A percentile compares a stretch with the other conserved stretches of the same genome.
Evolutionary conservation across 1,139 yeast species (phyloP).

Genomic region (Suhomyces bokatorum): DNA sequence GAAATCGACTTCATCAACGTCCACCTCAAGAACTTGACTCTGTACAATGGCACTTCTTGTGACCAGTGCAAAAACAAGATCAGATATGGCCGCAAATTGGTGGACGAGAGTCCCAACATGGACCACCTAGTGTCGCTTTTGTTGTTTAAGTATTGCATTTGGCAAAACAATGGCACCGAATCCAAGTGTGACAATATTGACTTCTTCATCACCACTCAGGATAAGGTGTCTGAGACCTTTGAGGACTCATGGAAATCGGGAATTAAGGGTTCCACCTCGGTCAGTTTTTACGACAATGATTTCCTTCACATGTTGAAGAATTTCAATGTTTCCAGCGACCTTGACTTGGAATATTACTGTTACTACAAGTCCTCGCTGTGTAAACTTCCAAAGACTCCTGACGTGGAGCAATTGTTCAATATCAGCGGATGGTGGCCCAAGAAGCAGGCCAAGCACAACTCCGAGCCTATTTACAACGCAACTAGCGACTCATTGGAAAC

Average conservation of each 20-base stretch:
- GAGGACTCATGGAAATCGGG: constrained; percentile 27
- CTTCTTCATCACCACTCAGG: constrained; percentile 41
- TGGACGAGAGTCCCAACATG: constrained; percentile 33
- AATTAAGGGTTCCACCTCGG: constrained; percentile 24
- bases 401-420: constrained; percentile 28
- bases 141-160: constrained; percentile 38
- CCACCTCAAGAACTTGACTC: constrained; percentile 29
- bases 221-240: constrained; percentile 20
- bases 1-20: constrained; percentile 35
- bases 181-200: constrained; percentile 37
- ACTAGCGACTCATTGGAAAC: constrained; percentile 18
- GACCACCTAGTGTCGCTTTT: constrained; percentile 39
- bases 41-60: constrained; percentile 35
- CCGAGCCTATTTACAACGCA: constrained; percentile 26
- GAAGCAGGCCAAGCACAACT: constrained; percentile 26
- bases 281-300: constrained; percentile 43
- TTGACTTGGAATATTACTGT: constrained; percentile 39
- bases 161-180: constrained; percentile 31
- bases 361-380: constrained; percentile 31
- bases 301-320: constrained; percentile 38
- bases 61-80: constrained; percentile 39
- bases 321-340: constrained; percentile 39
- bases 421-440: constrained; percentile 35
- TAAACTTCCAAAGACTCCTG: constrained; percentile 31
- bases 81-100: constrained; percentile 30